Conservation (phyloP, 1,284 basidiomycete genomes). For the Ustilago xerochloae region DNA sequence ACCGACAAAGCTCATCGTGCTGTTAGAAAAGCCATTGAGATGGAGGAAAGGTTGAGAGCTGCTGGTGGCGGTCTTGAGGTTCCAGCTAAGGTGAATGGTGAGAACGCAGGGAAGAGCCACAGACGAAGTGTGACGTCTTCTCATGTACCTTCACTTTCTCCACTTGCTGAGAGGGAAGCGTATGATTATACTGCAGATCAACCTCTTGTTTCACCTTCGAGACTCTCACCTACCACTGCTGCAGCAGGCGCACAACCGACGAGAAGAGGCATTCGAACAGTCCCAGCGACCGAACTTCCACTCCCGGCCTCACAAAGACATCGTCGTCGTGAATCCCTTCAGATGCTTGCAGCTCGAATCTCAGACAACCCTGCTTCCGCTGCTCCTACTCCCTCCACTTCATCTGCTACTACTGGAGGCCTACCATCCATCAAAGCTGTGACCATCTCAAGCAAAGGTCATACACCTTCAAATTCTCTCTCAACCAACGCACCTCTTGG, state of each 20-base stretch:
- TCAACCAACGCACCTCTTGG: slow-evolving; percentile 8
- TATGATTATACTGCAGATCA: slow-evolving; percentile 12
- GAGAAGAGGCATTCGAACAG: slow-evolving; percentile 37
- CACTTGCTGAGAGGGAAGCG: slow-evolving; percentile 36
- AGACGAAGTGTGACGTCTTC: slow-evolving; percentile 30
- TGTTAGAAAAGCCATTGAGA: slow-evolving; percentile 36
- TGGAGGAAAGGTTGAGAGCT: slow-evolving; percentile 38
- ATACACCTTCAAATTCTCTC: slow-evolving; percentile 28
- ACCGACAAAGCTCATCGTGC: slow-evolving; percentile 51
- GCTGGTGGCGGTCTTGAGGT: background rate
- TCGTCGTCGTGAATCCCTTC: slow-evolving; percentile 29
- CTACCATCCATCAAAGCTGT: slow-evolving; percentile 14
- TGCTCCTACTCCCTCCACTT: background rate
- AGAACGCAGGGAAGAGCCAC: slow-evolving; percentile 10
- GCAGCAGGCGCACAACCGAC: slow-evolving; percentile 1
- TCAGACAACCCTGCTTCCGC: background rate
- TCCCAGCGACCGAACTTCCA: slow-evolving; percentile 31
- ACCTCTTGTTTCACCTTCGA: too few relatives aligned
- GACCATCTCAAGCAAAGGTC: slow-evolving; percentile 26
- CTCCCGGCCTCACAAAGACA: slow-evolving; percentile 40
- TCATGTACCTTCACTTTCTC: slow-evolving; percentile 39
- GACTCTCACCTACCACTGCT: background rate
- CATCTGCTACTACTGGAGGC: background rate
- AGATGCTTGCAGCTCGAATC: slow-evolving; percentile 49
- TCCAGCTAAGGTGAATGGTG: background rate